Evolutionary conservation across 2,329 filamentous ascomycete genomes (phyloP), one percentile per base, ranked within the genome.

Genomic region (Ascosphaera acerosa): DNA sequence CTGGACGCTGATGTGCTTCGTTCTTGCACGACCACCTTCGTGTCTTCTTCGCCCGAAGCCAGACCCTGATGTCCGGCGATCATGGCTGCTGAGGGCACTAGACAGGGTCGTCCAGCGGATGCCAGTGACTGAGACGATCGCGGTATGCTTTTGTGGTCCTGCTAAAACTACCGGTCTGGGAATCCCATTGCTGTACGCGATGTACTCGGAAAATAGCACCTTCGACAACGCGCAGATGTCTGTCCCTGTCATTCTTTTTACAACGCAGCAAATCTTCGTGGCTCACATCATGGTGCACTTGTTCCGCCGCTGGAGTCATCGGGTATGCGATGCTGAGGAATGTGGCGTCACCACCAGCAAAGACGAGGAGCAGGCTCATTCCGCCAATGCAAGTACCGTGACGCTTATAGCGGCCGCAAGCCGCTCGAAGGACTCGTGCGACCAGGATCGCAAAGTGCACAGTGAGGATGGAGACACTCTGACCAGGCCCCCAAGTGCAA

Each of bases 81-180:
- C n/a, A 14, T 6, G 12, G 4, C 12, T 18, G 6, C 44, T 39
- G 43, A 38, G 34, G 2, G 32, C 16, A 4, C 25, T 14, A n/a
- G 16, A 37, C 10, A 30, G 36, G n/a, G 29, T 50, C 2, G 45
- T 53, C 23, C 39, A 37, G 20, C 39, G 36, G 16, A 37, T 75
- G 44, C 51, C 60, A 0, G 61, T 61, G 22, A 60, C 64, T 35
- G 66, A 76, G 40, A 64, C 71, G 0, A 63, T 77, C 31, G 70
- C 74, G 0, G 64, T 76, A 10, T 76, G 71, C 40, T 77, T 77
- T 47, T 76, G 71, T 41, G 70, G 67, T 16, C 70, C 73, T 0
- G 72, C 72, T 10, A 80, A 80, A 49, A 76, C 72, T 2, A 70
- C 71, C 1, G 69, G 66, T 2, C 55, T 78, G 34, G 71, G 72